Conservation (phyloP, 768 basidiomycete genomes). For the Pulveroboletus sp. region DNA sequence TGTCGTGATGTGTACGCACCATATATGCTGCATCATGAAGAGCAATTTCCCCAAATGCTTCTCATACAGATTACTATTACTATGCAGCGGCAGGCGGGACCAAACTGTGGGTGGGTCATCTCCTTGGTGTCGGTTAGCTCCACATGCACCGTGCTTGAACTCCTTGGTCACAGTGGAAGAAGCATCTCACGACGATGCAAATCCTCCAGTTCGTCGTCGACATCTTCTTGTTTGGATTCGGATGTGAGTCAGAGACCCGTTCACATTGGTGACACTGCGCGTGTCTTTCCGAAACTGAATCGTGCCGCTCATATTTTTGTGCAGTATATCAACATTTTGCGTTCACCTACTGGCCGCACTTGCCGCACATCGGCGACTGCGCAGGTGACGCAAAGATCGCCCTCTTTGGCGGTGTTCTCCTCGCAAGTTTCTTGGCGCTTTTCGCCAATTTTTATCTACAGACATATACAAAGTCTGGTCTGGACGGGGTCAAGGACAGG, state of each 20-base stretch:
- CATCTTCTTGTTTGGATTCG: conserved; percentile 18
- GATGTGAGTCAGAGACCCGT: conserved; percentile 15
- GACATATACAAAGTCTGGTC: conserved; percentile 16
- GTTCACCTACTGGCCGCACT: conserved; percentile 23
- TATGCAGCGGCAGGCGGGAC: conserved; percentile 80
- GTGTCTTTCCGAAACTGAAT: not conserved
- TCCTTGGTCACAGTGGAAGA: conserved; percentile 22
- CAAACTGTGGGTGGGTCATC: conserved; percentile 20
- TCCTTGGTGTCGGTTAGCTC: not conserved
- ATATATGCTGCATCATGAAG: not conserved
- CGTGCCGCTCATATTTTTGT: not conserved
- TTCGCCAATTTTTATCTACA: conserved; percentile 25
- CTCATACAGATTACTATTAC: conserved; percentile 88
- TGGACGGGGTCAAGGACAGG: not conserved
- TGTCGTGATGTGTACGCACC: conserved; percentile 86
- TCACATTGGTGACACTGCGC: not conserved
- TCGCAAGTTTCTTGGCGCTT: conserved; percentile 21
- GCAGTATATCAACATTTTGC: conserved; percentile 26
- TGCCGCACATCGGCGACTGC: conserved; percentile 27
- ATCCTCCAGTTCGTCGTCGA: conserved; percentile 26
- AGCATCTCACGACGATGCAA: conserved; percentile 25
- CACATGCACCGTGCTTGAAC: not conserved
- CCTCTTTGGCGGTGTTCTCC: conserved; percentile 12
- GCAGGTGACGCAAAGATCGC: conserved; percentile 19
- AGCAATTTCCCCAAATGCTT: not conserved